These are phyloP conservation scores for Diutina ranongensis DNA, from an alignment of 1,139 yeast species.

Conservation along the genomic window DNA sequence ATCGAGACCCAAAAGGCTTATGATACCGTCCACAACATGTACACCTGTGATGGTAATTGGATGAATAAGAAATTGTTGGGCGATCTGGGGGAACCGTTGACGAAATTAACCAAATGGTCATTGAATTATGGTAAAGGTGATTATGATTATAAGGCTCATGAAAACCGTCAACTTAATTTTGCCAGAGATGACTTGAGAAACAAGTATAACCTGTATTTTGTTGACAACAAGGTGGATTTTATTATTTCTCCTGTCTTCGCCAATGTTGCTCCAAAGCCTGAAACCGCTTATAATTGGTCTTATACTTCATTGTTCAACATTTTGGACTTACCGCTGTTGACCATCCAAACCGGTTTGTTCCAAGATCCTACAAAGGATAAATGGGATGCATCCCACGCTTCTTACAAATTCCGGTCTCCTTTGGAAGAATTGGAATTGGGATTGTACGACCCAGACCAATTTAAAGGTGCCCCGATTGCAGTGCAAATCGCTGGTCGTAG, in stretches of 20 bases:
- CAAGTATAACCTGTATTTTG: slow-evolving; percentile 39
- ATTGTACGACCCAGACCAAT: slow-evolving; percentile 26
- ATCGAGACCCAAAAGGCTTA: slow-evolving; percentile 25
- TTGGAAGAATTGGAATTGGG: slow-evolving; percentile 14
- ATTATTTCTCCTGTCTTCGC: slow-evolving; percentile 58
- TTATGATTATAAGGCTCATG: slow-evolving; percentile 26
- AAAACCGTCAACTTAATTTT: slow-evolving; percentile 36
- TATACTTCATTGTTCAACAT: slow-evolving; percentile 61
- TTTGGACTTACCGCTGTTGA: slow-evolving; percentile 48
- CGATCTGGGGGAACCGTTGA: slow-evolving; percentile 54
- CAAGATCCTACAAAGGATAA: slow-evolving; percentile 39
- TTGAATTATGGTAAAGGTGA: slow-evolving; percentile 33
- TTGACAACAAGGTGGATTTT: slow-evolving; percentile 50
- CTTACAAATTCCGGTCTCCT: slow-evolving; percentile 3
- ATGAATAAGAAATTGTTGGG: slow-evolving; percentile 38
- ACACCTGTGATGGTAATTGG: slow-evolving; percentile 49
- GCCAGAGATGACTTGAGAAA: slow-evolving; percentile 45
- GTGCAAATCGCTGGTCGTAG: slow-evolving; percentile 41
- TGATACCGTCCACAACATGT: slow-evolving; percentile 40
- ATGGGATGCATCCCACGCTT: slow-evolving; percentile 19
- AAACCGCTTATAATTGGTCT: slow-evolving; percentile 62
- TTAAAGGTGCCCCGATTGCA: slow-evolving; percentile 41
- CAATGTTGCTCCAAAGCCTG: slow-evolving; percentile 63
- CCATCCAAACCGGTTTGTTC: slow-evolving; percentile 20
- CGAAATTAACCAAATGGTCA: slow-evolving; percentile 48